Conservation (phyloP, 106 monocot species). For the Dioscorea dumetorum region DNA sequence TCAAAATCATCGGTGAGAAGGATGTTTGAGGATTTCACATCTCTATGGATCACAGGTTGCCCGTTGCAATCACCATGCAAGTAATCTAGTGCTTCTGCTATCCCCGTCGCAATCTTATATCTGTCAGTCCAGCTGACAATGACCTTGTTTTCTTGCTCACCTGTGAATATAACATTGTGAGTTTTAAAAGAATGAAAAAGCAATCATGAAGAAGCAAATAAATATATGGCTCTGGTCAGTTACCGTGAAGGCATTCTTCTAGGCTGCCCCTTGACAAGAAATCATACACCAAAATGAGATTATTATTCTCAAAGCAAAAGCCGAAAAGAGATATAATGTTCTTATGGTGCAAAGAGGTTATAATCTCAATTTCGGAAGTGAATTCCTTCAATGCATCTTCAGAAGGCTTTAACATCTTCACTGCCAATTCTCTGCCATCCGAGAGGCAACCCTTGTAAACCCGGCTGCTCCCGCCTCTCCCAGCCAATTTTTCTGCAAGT, state of each 20-base stretch:
- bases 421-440: conserved; percentile 52
- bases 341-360: conserved; percentile 49
- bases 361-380: conserved; percentile 61
- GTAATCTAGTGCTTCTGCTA: conserved; percentile 63
- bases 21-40: conserved; percentile 93
- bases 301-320: conserved; percentile 55
- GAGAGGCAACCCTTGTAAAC: conserved; percentile 55
- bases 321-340: conserved; percentile 69
- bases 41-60: conserved; percentile 66
- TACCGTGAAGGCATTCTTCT: conserved; percentile 65
- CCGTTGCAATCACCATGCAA: conserved; percentile 36
- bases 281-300: conserved; percentile 64
- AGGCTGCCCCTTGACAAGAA: conserved; percentile 58
- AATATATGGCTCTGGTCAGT: background rate
- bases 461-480: conserved; percentile 63
- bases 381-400: conserved; percentile 57
- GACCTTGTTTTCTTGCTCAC: conserved; percentile 15
- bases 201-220: background rate
- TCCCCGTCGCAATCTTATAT: conserved; percentile 49
- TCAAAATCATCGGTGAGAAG: conserved; percentile 60
- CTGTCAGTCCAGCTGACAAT: conserved; percentile 53
- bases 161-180: conserved; percentile 15
- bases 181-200: background rate
- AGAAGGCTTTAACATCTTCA: conserved; percentile 51
- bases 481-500: conserved; percentile 52